These are phyloP conservation scores for Scopulariopsis brevicaulis DNA, from an alignment of 2,329 filamentous ascomycete species.

Conservation along the genomic window DNA sequence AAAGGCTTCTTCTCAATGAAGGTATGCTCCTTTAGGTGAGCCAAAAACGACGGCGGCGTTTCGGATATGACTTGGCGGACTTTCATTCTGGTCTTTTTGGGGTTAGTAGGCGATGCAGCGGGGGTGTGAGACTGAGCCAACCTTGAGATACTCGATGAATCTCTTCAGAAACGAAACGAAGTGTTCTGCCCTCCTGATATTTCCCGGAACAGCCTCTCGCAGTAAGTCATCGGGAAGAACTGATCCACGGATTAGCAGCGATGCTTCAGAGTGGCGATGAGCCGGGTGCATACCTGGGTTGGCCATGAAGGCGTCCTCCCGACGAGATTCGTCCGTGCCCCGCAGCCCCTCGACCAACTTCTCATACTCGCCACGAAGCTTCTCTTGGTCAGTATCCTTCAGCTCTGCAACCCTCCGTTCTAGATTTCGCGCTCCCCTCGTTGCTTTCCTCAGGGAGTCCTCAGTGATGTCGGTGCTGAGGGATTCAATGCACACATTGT, in stretches of 20 bases:
- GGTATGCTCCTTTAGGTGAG: slow-evolving; percentile 87
- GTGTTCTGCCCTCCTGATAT: slow-evolving; percentile 90
- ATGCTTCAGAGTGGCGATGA: not conserved
- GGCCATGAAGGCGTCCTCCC: slow-evolving; percentile 94
- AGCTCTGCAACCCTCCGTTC: slow-evolving; percentile 88
- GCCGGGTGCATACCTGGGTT: slow-evolving; percentile 51
- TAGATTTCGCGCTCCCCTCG: slow-evolving; percentile 79
- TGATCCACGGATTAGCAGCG: slow-evolving; percentile 14
- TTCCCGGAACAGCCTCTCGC: slow-evolving; percentile 91
- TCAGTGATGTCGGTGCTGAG: slow-evolving; percentile 95
- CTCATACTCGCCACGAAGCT: slow-evolving; percentile 88
- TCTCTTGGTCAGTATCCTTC: slow-evolving; percentile 90
- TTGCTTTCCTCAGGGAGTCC: slow-evolving; percentile 84
- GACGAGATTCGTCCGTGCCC: slow-evolving; percentile 76
- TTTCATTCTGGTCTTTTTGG: slow-evolving; percentile 81
- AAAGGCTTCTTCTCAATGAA: slow-evolving; percentile 97
- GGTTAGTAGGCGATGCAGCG: not conserved
- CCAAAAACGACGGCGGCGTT: slow-evolving; percentile 85
- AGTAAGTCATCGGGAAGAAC: slow-evolving; percentile 86
- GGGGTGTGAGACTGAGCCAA: slow-evolving; percentile 11
- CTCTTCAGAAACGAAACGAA: slow-evolving; percentile 91
- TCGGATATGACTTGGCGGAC: slow-evolving; percentile 95
- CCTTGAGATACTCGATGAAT: slow-evolving; percentile 94
- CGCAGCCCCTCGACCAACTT: slow-evolving; percentile 88
- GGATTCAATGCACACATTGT: slow-evolving; percentile 98